phyloP scores from a whole-genome alignment of 2,329 filamentous ascomycete species.

The Curvularia sp. region DNA sequence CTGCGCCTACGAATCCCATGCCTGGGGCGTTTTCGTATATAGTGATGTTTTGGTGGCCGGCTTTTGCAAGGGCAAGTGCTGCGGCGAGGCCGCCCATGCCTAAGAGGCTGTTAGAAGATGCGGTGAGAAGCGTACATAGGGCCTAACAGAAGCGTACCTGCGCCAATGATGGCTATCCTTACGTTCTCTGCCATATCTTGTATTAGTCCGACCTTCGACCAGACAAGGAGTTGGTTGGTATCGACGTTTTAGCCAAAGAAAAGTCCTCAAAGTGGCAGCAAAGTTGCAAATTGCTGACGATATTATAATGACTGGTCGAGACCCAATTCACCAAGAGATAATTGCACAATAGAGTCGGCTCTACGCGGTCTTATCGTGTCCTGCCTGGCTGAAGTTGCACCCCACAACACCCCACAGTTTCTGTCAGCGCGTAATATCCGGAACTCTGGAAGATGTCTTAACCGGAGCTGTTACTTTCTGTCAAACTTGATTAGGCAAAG shows the following conservation, averaged over 20 bases:
- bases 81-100: constrained; percentile 80
- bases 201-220: not conserved
- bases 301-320: not conserved
- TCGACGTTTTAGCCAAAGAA: no score
- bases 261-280: not conserved
- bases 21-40: constrained; percentile 76
- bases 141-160: constrained; percentile 29
- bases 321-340: not conserved
- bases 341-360: not conserved
- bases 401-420: constrained; percentile 6
- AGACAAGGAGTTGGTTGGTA: no score
- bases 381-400: not conserved
- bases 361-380: not conserved
- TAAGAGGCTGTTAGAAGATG: constrained; percentile 41
- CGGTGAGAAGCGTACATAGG: not conserved
- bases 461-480: constrained; percentile 3
- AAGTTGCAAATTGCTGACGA: not conserved
- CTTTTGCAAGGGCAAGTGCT: constrained; percentile 75
- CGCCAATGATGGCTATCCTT: constrained; percentile 45
- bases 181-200: constrained; percentile 38
- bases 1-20: constrained; percentile 82
- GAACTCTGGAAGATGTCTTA: constrained; percentile 15
- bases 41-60: constrained; percentile 75
- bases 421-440: constrained; percentile 3
- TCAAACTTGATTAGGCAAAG: not conserved